Evolutionary conservation across 768 basidiomycete genomes (phyloP).

Genomic region (Suillus subaureus): DNA sequence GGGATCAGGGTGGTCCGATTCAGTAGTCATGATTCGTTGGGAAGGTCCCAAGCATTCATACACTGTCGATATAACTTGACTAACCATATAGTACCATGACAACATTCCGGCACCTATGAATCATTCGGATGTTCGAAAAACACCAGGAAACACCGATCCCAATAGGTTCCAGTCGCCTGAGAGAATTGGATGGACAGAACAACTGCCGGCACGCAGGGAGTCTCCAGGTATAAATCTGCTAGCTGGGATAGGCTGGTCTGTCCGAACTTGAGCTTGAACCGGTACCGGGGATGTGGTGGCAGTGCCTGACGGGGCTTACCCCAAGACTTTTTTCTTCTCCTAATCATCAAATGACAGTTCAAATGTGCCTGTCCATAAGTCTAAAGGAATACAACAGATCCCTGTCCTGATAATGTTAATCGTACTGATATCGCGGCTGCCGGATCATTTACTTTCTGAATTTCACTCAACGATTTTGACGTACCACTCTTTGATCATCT

Average conservation of each 20-base stretch:
- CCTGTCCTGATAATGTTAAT: neutral
- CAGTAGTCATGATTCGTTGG: neutral
- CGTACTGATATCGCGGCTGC: no score
- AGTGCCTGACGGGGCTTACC: neutral
- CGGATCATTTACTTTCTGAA: no score
- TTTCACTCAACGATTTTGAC: no score
- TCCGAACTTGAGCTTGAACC: no score
- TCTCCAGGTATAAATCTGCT: neutral
- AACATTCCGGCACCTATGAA: neutral
- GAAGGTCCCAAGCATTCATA: neutral
- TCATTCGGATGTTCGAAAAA: neutral
- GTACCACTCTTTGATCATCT: no score
- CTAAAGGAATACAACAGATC: neutral
- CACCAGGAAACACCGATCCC: neutral
- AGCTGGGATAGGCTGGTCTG: neutral
- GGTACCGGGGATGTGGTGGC: no score
- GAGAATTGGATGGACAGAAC: neutral
- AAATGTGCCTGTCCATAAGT: neutral
- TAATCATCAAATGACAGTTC: neutral
- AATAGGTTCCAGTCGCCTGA: neutral
- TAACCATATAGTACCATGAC: no score
- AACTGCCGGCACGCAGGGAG: neutral
- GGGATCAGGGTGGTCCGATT: neutral
- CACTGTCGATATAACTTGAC: neutral
- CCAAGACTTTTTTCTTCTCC: neutral